These are phyloP conservation scores for Potentilla sterilis DNA, from an alignment of 306 rosid species.

Conservation along the genomic window DNA sequence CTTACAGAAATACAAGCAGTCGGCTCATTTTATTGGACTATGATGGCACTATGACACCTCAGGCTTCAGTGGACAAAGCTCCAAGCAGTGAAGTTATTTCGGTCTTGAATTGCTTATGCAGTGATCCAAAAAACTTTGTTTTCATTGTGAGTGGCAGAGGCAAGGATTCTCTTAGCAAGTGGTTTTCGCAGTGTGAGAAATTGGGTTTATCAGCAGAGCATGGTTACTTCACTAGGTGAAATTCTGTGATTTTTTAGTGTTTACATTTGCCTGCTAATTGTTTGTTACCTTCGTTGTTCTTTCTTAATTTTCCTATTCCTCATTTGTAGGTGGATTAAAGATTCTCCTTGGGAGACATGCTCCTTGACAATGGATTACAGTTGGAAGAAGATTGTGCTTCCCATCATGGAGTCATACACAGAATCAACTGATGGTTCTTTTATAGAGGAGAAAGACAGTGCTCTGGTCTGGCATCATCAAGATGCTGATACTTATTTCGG, in stretches of 20 bases:
- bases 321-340: slow-evolving; percentile 49
- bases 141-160: slow-evolving; percentile 79
- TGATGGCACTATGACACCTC: slow-evolving; percentile 74
- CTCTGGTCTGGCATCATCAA: slow-evolving; percentile 72
- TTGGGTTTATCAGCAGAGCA: slow-evolving; percentile 76
- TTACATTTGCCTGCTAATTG: neutral
- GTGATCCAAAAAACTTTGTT: slow-evolving; percentile 59
- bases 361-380: slow-evolving; percentile 42
- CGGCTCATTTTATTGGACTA: slow-evolving; percentile 72
- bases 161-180: slow-evolving; percentile 48
- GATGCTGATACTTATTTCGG: slow-evolving; percentile 66
- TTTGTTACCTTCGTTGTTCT: neutral
- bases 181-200: slow-evolving; percentile 63
- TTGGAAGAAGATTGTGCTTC: slow-evolving; percentile 58
- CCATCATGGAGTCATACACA: slow-evolving; percentile 71
- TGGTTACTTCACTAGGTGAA: slow-evolving; percentile 71
- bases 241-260: neutral
- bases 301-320: neutral
- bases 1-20: slow-evolving; percentile 40
- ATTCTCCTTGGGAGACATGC: slow-evolving; percentile 53
- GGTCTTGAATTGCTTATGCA: slow-evolving; percentile 52
- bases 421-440: slow-evolving; percentile 82
- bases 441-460: slow-evolving; percentile 70
- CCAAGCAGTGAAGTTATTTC: slow-evolving; percentile 53
- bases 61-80: slow-evolving; percentile 39